Conservation (phyloP, 2,329 filamentous ascomycete genomes). For the Whalleya microplaca region DNA sequence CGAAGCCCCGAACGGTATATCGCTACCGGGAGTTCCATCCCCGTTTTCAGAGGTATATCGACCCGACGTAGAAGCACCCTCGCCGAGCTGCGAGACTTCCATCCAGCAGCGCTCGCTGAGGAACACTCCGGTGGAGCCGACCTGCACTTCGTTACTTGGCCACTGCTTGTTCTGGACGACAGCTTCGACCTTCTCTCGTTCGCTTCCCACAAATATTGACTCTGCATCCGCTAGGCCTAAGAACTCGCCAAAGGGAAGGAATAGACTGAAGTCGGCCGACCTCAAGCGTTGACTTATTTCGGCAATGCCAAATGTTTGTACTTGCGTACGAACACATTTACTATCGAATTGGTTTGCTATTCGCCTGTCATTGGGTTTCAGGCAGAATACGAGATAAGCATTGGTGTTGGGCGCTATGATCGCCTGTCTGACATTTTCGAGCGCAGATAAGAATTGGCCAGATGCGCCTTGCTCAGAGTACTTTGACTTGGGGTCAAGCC, state of each 20-base stretch:
- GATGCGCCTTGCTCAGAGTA: slow-evolving; percentile 79
- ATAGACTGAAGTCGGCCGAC: slow-evolving; percentile 93
- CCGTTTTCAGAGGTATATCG: slow-evolving; percentile 66
- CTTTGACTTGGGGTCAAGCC: slow-evolving; percentile 40
- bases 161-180: slow-evolving; percentile 92
- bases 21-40: slow-evolving; percentile 61
- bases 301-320: slow-evolving; percentile 94
- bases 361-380: slow-evolving; percentile 95
- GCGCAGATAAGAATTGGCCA: slow-evolving; percentile 84
- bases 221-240: slow-evolving; percentile 85
- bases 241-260: slow-evolving; percentile 95
- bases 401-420: slow-evolving; percentile 83
- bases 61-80: slow-evolving; percentile 58
- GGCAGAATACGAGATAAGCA: slow-evolving; percentile 92
- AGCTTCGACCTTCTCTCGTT: slow-evolving; percentile 87
- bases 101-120: slow-evolving; percentile 96
- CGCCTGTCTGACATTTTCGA: slow-evolving; percentile 90
- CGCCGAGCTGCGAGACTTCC: slow-evolving; percentile 77
- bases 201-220: slow-evolving; percentile 84
- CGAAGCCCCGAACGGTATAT: slow-evolving; percentile 61
- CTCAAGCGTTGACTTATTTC: slow-evolving; percentile 94
- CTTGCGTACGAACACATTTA: slow-evolving; percentile 93
- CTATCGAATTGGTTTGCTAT: slow-evolving; percentile 99
- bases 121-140: slow-evolving; percentile 93
- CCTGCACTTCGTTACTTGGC: slow-evolving; percentile 87